A percentile compares a stretch with the other conserved stretches of the same genome.
These are phyloP conservation scores for Crataegus laevigata DNA, from an alignment of 306 rosid genomes.

Conservation along the genomic window DNA sequence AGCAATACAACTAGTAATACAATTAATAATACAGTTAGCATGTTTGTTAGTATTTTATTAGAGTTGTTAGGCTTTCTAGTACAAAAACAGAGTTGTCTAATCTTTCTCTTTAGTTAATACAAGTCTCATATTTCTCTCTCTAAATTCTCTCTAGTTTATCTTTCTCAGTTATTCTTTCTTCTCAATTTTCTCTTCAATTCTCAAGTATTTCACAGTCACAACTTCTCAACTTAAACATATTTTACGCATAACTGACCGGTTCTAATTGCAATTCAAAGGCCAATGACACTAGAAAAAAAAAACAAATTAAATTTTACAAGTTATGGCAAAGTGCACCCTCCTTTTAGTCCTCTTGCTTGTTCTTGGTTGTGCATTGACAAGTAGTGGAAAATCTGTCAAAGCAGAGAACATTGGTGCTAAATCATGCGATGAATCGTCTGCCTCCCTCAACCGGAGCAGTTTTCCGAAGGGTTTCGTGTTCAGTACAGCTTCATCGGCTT, in stretches of 20 bases:
- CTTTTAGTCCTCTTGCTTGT: not conserved
- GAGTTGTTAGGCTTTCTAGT: too few species aligned
- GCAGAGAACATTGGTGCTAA: not conserved
- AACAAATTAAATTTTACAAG: not conserved
- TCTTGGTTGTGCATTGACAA: not conserved
- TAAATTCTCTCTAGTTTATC: too few species aligned
- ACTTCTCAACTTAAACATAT: not conserved
- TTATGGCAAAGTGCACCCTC: not conserved
- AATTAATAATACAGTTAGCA: too few species aligned
- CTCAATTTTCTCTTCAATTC: too few species aligned
- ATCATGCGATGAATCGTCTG: not conserved
- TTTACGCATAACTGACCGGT: not conserved
- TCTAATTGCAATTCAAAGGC: not conserved
- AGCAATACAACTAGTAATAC: too few species aligned
- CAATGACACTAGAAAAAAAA: not conserved
- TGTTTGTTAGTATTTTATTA: too few species aligned
- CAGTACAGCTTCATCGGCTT: constrained; percentile 11
- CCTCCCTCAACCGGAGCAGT: constrained; percentile 23
- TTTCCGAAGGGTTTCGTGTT: constrained; percentile 24
- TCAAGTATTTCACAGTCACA: too few species aligned
- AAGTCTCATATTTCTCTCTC: too few species aligned
- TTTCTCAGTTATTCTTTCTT: too few species aligned
- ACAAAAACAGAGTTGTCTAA: too few species aligned
- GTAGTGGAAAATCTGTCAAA: not conserved
- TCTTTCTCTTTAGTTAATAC: too few species aligned